Conservation (phyloP, 2,329 filamentous ascomycete genomes). For the Calonectria crousiana region DNA sequence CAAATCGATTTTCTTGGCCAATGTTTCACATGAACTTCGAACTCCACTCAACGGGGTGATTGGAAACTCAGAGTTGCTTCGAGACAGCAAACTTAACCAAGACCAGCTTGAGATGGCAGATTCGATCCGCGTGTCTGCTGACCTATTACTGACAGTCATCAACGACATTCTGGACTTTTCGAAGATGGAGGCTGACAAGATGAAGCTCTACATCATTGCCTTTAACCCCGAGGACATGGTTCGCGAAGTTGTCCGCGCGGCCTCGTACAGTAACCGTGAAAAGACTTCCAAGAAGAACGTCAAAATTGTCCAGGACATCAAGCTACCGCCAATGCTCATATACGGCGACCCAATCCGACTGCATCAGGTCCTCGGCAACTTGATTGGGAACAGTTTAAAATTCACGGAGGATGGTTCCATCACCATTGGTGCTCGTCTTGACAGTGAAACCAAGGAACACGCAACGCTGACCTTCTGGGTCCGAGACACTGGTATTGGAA, state of each 20-base stretch:
- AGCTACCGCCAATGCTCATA: conserved; percentile 78
- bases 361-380: conserved; percentile 80
- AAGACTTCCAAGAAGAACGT: conserved; percentile 73
- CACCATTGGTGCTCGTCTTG: conserved; percentile 82
- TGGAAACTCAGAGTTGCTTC: conserved; percentile 85
- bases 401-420: conserved; percentile 91
- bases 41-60: conserved; percentile 91
- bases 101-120: conserved; percentile 90
- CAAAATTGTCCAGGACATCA: conserved; percentile 77
- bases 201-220: conserved; percentile 81
- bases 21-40: conserved; percentile 84
- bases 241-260: conserved; percentile 74
- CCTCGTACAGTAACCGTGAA: conserved; percentile 74
- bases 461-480: conserved; percentile 88
- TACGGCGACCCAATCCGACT: conserved; percentile 75
- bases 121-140: conserved; percentile 87
- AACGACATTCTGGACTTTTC: conserved; percentile 98
- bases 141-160: conserved; percentile 90
- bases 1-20: conserved; percentile 84
- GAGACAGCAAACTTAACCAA: conserved; percentile 79
- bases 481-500: conserved; percentile 91
- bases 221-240: conserved; percentile 78
- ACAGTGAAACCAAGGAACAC: conserved; percentile 76
- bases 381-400: conserved; percentile 93
- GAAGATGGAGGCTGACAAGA: conserved; percentile 89